Percentiles rank a stretch among this genome's conserved stretches.
phyloP scores from a whole-genome alignment of 2,329 filamentous ascomycete genomes.

The Trichothecium roseum region DNA sequence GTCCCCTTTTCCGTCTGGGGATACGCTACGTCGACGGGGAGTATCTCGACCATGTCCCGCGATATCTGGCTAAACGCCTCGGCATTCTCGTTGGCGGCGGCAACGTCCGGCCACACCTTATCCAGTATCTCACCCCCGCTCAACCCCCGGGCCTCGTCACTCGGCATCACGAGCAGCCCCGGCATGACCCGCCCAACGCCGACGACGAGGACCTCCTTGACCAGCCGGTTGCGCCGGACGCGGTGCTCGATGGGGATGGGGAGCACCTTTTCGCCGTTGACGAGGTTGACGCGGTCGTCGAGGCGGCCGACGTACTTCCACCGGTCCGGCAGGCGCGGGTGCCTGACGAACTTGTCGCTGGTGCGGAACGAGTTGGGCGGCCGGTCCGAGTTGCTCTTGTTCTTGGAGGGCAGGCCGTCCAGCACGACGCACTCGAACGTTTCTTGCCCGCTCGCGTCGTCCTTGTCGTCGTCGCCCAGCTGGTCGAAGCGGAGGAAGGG shows the following conservation, averaged over 20 bases:
- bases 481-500: conserved; percentile 15
- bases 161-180: conserved; percentile 20
- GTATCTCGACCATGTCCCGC: conserved; percentile 24
- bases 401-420: conserved; percentile 20
- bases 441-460: too few relatives aligned
- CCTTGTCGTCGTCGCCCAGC: conserved; percentile 16
- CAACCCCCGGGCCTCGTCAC: conserved; percentile 12
- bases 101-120: conserved; percentile 31
- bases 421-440: conserved; percentile 23
- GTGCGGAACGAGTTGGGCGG: conserved; percentile 25
- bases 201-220: conserved; percentile 21
- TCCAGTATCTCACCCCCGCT: conserved; percentile 22
- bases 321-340: conserved; percentile 21
- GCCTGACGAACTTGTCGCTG: conserved; percentile 22
- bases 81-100: conserved; percentile 27
- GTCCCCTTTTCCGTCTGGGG: conserved; percentile 34
- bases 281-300: conserved; percentile 25
- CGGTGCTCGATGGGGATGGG: conserved; percentile 22
- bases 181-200: conserved; percentile 19
- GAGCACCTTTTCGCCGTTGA: conserved; percentile 28
- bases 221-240: conserved; percentile 19
- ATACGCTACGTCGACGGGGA: conserved; percentile 21
- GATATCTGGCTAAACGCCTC: conserved; percentile 33
- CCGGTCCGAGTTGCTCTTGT: conserved; percentile 22
- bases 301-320: conserved; percentile 27